Base-by-base conservation (phyloP, 148 eudicot genomes). In the Oxyria digyna region DNA sequence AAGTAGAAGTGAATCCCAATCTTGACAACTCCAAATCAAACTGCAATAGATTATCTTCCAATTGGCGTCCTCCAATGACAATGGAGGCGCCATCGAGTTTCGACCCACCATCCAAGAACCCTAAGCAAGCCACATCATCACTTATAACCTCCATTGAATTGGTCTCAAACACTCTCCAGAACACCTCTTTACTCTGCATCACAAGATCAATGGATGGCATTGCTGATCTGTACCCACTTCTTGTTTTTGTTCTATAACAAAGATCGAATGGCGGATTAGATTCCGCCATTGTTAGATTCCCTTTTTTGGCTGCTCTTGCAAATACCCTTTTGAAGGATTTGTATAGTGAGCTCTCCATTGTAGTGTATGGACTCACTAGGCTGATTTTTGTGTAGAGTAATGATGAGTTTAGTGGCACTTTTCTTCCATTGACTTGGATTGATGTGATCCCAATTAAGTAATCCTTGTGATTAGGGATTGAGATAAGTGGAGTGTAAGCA, bases 11-110 rank as follows among this genome's bases (percentile, higher is more conserved):
- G 78, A 90, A 87, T 29, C 98, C 98, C 50, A 94, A 69, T 91
- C 85, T 86, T 11, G 83, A 75, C 69, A 72, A 76, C 1, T 75
- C 97, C 67, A 86, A 76, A 77, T 90, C 76, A 65, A 94, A 83
- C 62, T 94, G 90, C 74, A 94, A 65, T 55, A 94, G 68, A 78
- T 84, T 73, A 76, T 94, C 96, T 72, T 94, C 97, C 75, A 94
- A 75, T 38, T 89, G 98, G 72, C 84, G 74, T 33, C 85, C 85
- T 31, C 98, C 98, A 15, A 94, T 62, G 10, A 86, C 83, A 70
- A 94, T 76, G 29, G 64, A 50, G 0, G 79, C 71, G 1, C 77
- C 74, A 46, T 52, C 49, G 0, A 80, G 57, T 0, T 74, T 14
- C 37, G 4, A 54, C 14, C 88, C 88, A 0, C 86, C 87, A 71